These are phyloP conservation scores for Mycosphaerella arachidis DNA, from an alignment of 2,329 filamentous ascomycete genomes.

Conservation along the genomic window DNA sequence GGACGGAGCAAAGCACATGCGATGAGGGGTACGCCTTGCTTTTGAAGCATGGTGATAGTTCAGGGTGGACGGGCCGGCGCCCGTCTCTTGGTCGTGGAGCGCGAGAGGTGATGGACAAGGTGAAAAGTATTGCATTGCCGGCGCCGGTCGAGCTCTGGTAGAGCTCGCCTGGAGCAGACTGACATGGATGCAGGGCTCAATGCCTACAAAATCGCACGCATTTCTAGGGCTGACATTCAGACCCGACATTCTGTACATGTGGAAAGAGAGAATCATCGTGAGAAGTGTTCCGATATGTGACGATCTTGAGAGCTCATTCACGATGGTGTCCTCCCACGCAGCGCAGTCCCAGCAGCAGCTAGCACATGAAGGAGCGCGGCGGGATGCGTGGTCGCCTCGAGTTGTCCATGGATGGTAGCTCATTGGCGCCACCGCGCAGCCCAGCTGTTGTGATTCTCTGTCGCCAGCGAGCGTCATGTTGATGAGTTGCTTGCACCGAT, in stretches of 20 bases:
- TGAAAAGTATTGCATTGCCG: neutral
- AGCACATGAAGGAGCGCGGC: neutral
- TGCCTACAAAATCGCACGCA: neutral
- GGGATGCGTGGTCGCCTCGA: neutral
- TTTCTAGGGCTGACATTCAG: neutral
- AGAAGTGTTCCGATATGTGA: neutral
- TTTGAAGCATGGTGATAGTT: neutral
- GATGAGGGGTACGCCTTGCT: neutral
- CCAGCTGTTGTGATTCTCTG: too few species aligned
- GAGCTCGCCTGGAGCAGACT: neutral
- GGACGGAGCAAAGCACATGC: neutral
- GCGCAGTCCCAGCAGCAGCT: neutral
- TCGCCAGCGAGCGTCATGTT: too few species aligned
- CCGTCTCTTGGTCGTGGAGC: neutral
- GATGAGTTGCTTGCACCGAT: too few species aligned
- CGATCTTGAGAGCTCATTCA: neutral
- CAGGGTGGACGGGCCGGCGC: neutral
- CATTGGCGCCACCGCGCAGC: too few species aligned
- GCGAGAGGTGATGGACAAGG: neutral
- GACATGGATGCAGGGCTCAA: slow-evolving; percentile 2
- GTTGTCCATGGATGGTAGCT: neutral
- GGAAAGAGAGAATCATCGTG: neutral
- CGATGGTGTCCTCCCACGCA: neutral
- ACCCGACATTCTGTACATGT: neutral
- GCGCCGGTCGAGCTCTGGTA: neutral